Percentiles rank a stretch among this genome's conserved stretches.
Evolutionary conservation across 768 basidiomycete species (phyloP).

Genomic region (Kondoa malvinella): DNA sequence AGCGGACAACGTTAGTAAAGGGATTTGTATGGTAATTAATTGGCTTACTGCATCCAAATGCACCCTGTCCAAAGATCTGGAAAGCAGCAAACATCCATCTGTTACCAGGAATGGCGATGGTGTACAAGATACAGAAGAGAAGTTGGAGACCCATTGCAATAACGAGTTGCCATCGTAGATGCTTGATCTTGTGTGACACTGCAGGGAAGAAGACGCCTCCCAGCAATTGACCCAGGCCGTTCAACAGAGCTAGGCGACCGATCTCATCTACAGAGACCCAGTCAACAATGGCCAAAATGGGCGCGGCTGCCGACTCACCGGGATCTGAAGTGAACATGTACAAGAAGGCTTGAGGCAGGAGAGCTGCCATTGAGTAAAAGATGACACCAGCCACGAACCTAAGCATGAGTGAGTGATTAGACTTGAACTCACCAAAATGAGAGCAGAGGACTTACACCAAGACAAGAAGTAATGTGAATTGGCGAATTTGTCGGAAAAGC

Average conservation of each 20-base stretch:
- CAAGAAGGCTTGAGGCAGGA: not conserved
- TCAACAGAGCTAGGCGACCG: not conserved
- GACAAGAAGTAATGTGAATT: not conserved
- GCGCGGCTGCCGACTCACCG: too few species aligned
- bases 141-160: not conserved
- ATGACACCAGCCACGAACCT: not conserved
- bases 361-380: not conserved
- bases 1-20: too few species aligned
- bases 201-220: not conserved
- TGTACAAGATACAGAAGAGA: not conserved
- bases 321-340: not conserved
- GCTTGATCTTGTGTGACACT: not conserved
- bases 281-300: too few species aligned
- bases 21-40: too few species aligned
- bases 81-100: not conserved
- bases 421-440: too few species aligned
- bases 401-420: too few species aligned
- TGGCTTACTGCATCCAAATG: not conserved
- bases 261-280: too few species aligned
- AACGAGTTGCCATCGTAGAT: not conserved
- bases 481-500: not conserved
- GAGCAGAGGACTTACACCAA: too few species aligned
- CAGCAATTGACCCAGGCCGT: not conserved
- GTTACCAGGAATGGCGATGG: not conserved
- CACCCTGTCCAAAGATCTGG: not conserved